Evolutionary conservation across 1,139 yeast species (phyloP), one percentile per base, ranked within the genome.

Genomic region (Pichia cactophila): DNA sequence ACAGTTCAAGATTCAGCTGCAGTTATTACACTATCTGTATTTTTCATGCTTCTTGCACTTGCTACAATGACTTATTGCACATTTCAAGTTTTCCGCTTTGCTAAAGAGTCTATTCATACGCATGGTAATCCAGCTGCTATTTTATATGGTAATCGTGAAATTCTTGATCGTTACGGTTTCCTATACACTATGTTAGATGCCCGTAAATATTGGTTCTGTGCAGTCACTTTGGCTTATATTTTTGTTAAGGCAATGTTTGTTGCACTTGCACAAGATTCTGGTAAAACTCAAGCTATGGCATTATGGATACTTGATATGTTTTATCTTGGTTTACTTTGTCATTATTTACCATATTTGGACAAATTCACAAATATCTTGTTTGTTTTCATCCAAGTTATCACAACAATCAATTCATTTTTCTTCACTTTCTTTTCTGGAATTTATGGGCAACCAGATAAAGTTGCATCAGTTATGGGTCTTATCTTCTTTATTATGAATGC

Each of bases 171-270:
- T 61, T 85, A 78, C 61, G 94, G 94, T 0, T 85, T 81, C 65
- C 78, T 86, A 59, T 86, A 85, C 65, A 84, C 92, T n/a, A 84
- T 84, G 88, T 84, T 83, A 62, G 77, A 76, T 56, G 92, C 94
- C 10, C 71, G 71, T 14, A 81, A 77, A 56, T 85, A 83, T 63
- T 85, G 88, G 86, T 85, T 86, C 75, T 86, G 88, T 49, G 66
- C 73, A 26, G 80, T 83, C 11, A 61, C 83, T 41, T 58, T 83
- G 41, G 62, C 66, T 7, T 83, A 84, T 61, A 71, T 75, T 50
- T 71, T 83, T 39, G 56, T 81, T 43, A 83, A 83, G 60, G 77
- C 80, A 16, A 61, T 83, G 14, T 82, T 86, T 60, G 80, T 85
- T 62, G 83, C 80, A 0, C 75, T 85, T 50, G 78, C 85, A 50